Conservation (phyloP, 441 rosid species). For the Flueggea neowawraea region DNA sequence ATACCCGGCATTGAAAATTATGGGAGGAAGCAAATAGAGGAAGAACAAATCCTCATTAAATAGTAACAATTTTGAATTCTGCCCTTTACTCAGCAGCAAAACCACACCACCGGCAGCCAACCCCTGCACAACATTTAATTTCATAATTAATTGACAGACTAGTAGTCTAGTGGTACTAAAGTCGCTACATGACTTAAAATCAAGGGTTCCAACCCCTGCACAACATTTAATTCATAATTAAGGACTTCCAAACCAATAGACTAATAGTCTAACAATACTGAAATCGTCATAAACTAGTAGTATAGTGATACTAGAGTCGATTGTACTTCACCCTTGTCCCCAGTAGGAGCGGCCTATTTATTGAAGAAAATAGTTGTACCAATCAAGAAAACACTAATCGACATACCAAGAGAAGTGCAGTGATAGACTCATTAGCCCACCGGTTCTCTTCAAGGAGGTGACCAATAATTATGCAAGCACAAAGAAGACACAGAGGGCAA, state of each 20-base stretch:
- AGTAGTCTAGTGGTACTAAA: too few relatives aligned
- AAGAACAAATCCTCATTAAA: slow-evolving; percentile 69
- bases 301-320: too few relatives aligned
- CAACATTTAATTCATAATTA: too few relatives aligned
- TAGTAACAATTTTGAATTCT: slow-evolving; percentile 25
- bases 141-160: slow-evolving; percentile 14
- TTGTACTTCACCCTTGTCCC: too few relatives aligned
- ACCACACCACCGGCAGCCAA: slow-evolving; percentile 53
- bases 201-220: too few relatives aligned
- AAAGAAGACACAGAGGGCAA: slow-evolving; percentile 59
- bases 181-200: too few relatives aligned
- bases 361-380: too few relatives aligned
- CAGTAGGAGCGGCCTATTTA: too few relatives aligned
- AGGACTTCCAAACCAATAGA: too few relatives aligned
- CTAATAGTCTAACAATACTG: too few relatives aligned
- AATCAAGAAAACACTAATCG: background rate
- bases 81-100: slow-evolving; percentile 34
- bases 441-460: slow-evolving; percentile 67
- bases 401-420: slow-evolving; percentile 56
- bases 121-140: slow-evolving; percentile 34
- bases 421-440: slow-evolving; percentile 70
- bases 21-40: slow-evolving; percentile 67
- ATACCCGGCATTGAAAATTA: slow-evolving; percentile 76
- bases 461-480: slow-evolving; percentile 58
- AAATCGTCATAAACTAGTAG: too few relatives aligned